These are phyloP conservation scores for Pyricularia sp. DNA, from an alignment of 2,329 filamentous ascomycete genomes.

Conservation along the genomic window DNA sequence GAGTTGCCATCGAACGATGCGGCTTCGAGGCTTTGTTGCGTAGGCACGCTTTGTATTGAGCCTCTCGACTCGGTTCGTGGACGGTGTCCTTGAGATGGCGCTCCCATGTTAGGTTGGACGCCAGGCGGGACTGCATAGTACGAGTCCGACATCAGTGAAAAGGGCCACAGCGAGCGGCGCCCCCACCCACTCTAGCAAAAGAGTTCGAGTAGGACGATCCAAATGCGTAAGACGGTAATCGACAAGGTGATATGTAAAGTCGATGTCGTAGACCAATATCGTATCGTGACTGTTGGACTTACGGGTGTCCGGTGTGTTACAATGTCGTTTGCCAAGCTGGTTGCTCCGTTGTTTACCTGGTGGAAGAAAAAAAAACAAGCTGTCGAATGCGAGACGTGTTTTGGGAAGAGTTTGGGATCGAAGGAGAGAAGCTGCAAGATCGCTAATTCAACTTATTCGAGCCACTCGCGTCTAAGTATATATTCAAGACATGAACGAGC, in stretches of 20 bases:
- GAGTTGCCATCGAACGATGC: conserved; percentile 33
- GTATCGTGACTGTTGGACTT: background rate
- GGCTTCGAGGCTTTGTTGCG: conserved; percentile 39
- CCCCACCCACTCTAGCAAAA: background rate
- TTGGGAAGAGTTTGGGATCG: background rate
- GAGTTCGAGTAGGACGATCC: background rate
- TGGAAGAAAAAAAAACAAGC: background rate
- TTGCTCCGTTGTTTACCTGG: conserved; percentile 1
- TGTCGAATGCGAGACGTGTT: background rate
- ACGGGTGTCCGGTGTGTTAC: background rate
- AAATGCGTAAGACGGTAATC: background rate
- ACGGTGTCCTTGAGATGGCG: conserved; percentile 28
- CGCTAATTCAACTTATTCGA: background rate
- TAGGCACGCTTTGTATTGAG: conserved; percentile 44
- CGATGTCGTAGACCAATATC: background rate
- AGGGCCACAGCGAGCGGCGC: background rate
- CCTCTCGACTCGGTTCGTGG: conserved; percentile 36
- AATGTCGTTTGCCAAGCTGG: background rate
- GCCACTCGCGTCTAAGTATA: background rate
- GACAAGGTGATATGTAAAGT: background rate
- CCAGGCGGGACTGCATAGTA: conserved; percentile 5
- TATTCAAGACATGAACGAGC: background rate
- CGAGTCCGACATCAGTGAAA: conserved; percentile 1
- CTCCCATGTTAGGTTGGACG: conserved; percentile 5
- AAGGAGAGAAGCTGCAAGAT: background rate